These are phyloP conservation scores for Lithocarpus polystachyus DNA, from an alignment of 306 rosid species.

Conservation along the genomic window DNA sequence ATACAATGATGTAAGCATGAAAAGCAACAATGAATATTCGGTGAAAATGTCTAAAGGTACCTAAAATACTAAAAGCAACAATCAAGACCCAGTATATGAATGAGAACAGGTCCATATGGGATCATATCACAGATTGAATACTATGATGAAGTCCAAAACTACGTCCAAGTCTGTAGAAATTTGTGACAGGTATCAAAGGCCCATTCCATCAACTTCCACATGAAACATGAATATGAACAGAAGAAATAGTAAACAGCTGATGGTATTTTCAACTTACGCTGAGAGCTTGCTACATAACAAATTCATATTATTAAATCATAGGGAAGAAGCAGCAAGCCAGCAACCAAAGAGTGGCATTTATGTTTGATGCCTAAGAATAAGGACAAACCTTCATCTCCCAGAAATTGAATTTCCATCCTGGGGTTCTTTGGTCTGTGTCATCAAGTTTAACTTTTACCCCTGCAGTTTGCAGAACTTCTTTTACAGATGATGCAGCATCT, in stretches of 20 bases:
- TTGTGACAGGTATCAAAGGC: neutral
- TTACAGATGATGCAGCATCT: conserved; percentile 65
- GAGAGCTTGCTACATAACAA: neutral
- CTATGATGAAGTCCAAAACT: neutral
- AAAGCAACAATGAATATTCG: neutral
- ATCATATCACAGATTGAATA: neutral
- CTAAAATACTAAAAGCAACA: neutral
- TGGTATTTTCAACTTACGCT: neutral
- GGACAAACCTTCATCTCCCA: conserved; percentile 96
- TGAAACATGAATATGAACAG: neutral
- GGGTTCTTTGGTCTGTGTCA: conserved; percentile 85
- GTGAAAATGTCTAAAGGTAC: neutral
- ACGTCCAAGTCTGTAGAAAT: neutral
- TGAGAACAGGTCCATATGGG: neutral
- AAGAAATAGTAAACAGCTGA: neutral
- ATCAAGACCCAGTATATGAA: neutral
- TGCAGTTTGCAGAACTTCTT: conserved; percentile 52
- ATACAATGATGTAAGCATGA: no score
- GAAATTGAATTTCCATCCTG: conserved; percentile 98
- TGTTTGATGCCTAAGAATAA: conserved; percentile 7
- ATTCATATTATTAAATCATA: neutral
- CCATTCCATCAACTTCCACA: neutral
- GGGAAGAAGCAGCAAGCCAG: conserved; percentile 15
- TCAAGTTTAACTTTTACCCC: conserved; percentile 82
- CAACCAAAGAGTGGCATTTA: neutral